Percentiles rank a stretch among this genome's conserved stretches.
phyloP scores from a whole-genome alignment of 2,329 filamentous ascomycete genomes.

The Ophiostoma quercus region DNA sequence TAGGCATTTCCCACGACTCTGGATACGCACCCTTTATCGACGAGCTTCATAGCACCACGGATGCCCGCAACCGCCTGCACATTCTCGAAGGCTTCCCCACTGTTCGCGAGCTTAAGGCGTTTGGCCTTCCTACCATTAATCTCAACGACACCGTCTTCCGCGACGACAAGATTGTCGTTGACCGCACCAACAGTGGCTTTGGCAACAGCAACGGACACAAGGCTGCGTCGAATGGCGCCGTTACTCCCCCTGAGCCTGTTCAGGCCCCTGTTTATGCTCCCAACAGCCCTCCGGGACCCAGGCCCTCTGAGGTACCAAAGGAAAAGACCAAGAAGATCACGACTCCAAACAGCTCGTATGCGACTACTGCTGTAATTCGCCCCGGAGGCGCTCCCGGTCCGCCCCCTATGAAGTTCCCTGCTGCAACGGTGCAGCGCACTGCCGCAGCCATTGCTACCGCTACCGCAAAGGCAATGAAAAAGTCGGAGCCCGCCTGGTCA shows the following conservation, averaged over 20 bases:
- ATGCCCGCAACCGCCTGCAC: constrained; percentile 42
- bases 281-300: neutral
- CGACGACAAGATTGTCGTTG: constrained; percentile 46
- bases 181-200: constrained; percentile 19
- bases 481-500: constrained; percentile 41
- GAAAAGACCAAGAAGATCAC: neutral
- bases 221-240: neutral
- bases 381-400: neutral
- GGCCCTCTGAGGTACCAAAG: neutral
- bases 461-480: constrained; percentile 29
- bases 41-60: constrained; percentile 46
- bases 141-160: constrained; percentile 49
- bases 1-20: constrained; percentile 58
- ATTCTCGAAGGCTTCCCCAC: constrained; percentile 51
- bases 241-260: neutral
- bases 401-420: constrained; percentile 37
- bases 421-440: constrained; percentile 30
- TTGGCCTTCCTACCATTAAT: constrained; percentile 44
- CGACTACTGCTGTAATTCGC: neutral
- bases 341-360: constrained; percentile 2
- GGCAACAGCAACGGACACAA: neutral
- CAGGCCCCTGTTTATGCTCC: neutral
- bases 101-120: constrained; percentile 43
- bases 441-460: constrained; percentile 28
- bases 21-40: constrained; percentile 57